phyloP scores from a whole-genome alignment of 257 asterid genomes.

The Primulina eburnea region DNA sequence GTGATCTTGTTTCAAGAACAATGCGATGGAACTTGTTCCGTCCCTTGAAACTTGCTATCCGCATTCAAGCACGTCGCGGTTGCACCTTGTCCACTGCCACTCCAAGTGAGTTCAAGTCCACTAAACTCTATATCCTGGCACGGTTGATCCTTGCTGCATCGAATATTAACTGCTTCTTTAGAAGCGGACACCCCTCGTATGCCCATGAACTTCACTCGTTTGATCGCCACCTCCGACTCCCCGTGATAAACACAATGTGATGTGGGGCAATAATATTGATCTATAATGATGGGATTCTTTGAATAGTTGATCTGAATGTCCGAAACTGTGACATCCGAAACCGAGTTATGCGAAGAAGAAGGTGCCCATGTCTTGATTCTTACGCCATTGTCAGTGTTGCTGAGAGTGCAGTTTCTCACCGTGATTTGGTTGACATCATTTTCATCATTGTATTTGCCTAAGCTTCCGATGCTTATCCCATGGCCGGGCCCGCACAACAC shows the following conservation, averaged over 20 bases:
- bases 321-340: too few species aligned
- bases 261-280: conserved; percentile 53
- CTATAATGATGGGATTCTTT: conserved; percentile 44
- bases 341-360: too few species aligned
- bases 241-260: conserved; percentile 11
- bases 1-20: background rate
- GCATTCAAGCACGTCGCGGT: conserved; percentile 22
- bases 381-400: too few species aligned
- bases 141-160: conserved; percentile 21
- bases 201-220: conserved; percentile 20
- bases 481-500: too few species aligned
- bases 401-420: too few species aligned
- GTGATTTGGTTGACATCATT: too few species aligned
- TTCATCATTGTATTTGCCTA: too few species aligned
- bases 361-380: too few species aligned
- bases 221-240: conserved; percentile 32
- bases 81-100: conserved; percentile 11
- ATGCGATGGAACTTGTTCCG: conserved; percentile 16
- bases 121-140: conserved; percentile 23
- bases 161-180: background rate
- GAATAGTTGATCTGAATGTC: too few species aligned
- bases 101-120: conserved; percentile 12
- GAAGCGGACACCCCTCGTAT: conserved; percentile 1
- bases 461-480: too few species aligned
- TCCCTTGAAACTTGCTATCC: conserved; percentile 6